Base-by-base conservation (phyloP, 495 filamentous ascomycete genomes). In the Choiromyces venosus region DNA sequence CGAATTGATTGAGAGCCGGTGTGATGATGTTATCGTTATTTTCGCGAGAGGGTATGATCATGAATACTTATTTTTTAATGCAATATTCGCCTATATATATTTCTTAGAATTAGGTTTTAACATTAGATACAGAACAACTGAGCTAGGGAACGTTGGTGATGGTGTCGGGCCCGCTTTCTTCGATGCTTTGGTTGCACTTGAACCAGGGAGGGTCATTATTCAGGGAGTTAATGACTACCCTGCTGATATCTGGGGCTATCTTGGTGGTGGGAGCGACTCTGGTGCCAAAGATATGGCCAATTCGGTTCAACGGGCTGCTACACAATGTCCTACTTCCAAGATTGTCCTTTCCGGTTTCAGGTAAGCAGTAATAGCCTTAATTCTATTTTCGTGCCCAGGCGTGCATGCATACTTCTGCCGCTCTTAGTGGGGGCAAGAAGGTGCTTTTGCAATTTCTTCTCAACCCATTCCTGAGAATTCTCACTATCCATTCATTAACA, bases 301-400 rank as follows among this genome's bases (percentile, higher is more conserved):
- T 3, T 82, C 87, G 21, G 86, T 87, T 56, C 78, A 83, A 29
- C 77, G 82, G 10, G 86, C 86, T 4, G 82, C 87, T 18, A 75
- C 74, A 29, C 79, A 85, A 39, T 91, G 88, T 78, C 87, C 88
- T 6, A 81, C 84, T 37, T 89, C 87, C 68, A 88, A 88, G 79
- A 82, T 90, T 69, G 86, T 89, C n/a, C 81, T 88, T 10, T 83
- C 84, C 8, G n/a, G n/a, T n/a, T n/a, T n/a, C n/a, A n/a, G n/a
- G n/a, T n/a, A n/a, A n/a, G n/a, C n/a, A n/a, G n/a, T n/a, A n/a
- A n/a, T n/a, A n/a, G 72, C 29, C 72, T 61, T 4, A 35, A 16
- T 35, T 70, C 72, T n/a, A n/a, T n/a, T n/a, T n/a, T n/a, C n/a
- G n/a, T n/a, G n/a, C n/a, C n/a, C n/a, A n/a, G n/a, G n/a, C n/a